A percentile compares a stretch with the other conserved stretches of the same genome.
Evolutionary conservation across 1,139 yeast species (phyloP).

Genomic region (Kurtzmaniella quercitrusa): DNA sequence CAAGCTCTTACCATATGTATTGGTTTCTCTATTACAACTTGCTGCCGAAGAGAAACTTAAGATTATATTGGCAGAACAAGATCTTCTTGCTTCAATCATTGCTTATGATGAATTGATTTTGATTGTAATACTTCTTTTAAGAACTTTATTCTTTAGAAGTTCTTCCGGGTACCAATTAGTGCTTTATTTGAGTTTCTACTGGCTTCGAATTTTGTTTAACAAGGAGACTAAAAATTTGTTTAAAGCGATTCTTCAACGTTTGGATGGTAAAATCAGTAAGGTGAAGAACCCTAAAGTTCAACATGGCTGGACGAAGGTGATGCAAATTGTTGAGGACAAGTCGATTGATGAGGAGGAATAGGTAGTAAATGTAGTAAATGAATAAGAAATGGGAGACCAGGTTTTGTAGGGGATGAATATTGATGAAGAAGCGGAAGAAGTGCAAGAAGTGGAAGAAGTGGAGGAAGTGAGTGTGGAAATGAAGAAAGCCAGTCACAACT

Average conservation of each 20-base stretch:
- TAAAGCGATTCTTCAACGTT: constrained; percentile 31
- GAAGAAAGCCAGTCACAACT: no score
- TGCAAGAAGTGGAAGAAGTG: no score
- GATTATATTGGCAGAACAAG: constrained; percentile 36
- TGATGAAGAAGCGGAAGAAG: no score
- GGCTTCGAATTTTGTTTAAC: constrained; percentile 62
- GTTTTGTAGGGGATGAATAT: neutral
- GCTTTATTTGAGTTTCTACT: constrained; percentile 54
- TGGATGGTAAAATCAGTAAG: constrained; percentile 38
- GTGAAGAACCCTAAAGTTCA: constrained; percentile 46
- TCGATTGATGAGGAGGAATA: constrained; percentile 8
- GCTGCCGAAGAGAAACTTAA: constrained; percentile 35
- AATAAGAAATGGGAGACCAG: no score
- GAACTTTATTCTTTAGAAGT: constrained; percentile 60
- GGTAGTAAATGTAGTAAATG: neutral
- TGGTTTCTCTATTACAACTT: constrained; percentile 57
- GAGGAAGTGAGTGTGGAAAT: no score
- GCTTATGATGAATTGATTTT: constrained; percentile 60
- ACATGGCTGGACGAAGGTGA: constrained; percentile 38
- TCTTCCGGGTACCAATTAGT: constrained; percentile 66
- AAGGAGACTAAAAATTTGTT: constrained; percentile 46
- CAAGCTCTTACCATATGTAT: constrained; percentile 56
- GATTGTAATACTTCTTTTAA: constrained; percentile 47
- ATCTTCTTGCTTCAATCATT: constrained; percentile 43
- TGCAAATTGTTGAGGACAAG: constrained; percentile 36